A percentile compares a stretch with the other conserved stretches of the same genome.
These are phyloP conservation scores for Carex scoparia DNA, from an alignment of 176 grass and related monocot species.

Conservation along the genomic window DNA sequence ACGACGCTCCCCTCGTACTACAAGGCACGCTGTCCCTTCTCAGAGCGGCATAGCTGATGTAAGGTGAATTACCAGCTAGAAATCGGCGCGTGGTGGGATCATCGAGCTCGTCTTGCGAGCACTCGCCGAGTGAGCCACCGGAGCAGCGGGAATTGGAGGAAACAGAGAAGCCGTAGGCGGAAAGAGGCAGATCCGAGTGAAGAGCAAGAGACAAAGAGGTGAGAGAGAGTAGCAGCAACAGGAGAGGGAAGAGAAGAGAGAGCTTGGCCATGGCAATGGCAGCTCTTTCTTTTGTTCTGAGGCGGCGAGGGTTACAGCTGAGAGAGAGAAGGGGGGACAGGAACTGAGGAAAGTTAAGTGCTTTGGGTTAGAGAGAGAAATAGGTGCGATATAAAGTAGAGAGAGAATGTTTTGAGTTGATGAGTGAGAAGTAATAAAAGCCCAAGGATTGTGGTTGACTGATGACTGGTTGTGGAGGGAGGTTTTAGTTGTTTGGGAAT, in stretches of 20 bases:
- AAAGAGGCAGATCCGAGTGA: slow-evolving; percentile 21
- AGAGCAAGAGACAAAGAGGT: background rate
- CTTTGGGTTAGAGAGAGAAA: background rate
- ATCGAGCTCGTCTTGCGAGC: slow-evolving; percentile 26
- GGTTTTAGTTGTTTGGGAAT: background rate
- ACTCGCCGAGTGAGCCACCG: slow-evolving; percentile 32
- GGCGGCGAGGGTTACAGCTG: background rate
- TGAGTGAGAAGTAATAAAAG: background rate
- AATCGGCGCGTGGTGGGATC: slow-evolving; percentile 40
- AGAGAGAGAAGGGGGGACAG: background rate
- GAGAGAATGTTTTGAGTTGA: background rate
- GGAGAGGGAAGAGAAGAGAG: slow-evolving; percentile 23
- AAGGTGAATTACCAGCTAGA: slow-evolving; percentile 16
- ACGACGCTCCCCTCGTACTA: slow-evolving; percentile 63
- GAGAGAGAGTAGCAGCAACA: slow-evolving; percentile 13
- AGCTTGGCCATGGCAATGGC: slow-evolving; percentile 23
- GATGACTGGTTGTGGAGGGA: background rate
- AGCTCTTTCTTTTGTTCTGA: background rate
- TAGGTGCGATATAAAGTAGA: slow-evolving; percentile 2
- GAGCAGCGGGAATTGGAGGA: slow-evolving; percentile 35
- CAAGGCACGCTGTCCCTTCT: slow-evolving; percentile 57
- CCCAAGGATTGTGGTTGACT: background rate
- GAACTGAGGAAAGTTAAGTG: background rate
- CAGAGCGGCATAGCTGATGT: slow-evolving; percentile 80
- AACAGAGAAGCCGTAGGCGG: slow-evolving; percentile 25